Evolutionary conservation across 306 rosid genomes (phyloP).

Genomic region (Sicyos baderoa): DNA sequence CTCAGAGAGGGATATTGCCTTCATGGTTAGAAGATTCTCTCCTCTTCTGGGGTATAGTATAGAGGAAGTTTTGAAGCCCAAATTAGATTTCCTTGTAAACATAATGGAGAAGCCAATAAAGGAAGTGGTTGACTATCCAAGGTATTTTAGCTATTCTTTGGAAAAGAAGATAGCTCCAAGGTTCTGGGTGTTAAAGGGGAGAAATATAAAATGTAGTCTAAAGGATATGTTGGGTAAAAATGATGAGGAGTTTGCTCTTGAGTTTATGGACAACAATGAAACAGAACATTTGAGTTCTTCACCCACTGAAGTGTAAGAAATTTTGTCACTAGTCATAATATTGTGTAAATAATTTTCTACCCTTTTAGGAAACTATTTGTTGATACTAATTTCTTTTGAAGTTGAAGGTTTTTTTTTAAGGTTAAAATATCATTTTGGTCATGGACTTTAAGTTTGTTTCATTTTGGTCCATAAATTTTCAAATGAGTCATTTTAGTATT

Average conservation of each 20-base stretch:
- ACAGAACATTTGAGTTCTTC: constrained; percentile 12
- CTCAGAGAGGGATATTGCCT: constrained; percentile 50
- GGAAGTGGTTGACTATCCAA: constrained; percentile 74
- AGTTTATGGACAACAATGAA: constrained; percentile 33
- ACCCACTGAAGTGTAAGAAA: constrained; percentile 15
- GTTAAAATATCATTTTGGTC: too few relatives aligned
- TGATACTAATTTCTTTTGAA: too few relatives aligned
- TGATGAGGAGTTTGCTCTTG: constrained; percentile 69
- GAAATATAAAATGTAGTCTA: constrained; percentile 56
- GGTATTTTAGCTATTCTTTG: constrained; percentile 87
- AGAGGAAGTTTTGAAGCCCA: constrained; percentile 68
- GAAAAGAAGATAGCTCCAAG: constrained; percentile 87
- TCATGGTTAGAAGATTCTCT: constrained; percentile 70
- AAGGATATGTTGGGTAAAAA: constrained; percentile 77
- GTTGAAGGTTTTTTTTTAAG: too few relatives aligned
- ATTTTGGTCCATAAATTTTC: too few relatives aligned
- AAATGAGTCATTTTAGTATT: too few relatives aligned
- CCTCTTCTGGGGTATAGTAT: constrained; percentile 79
- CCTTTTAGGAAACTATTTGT: not conserved
- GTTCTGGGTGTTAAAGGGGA: constrained; percentile 49
- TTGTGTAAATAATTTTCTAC: not conserved
- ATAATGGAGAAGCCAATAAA: constrained; percentile 66
- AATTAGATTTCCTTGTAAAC: constrained; percentile 62
- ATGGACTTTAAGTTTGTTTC: too few relatives aligned
- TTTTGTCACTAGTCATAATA: not conserved